Base-by-base conservation (phyloP, 352 stramenopile genomes). In the Phytopythium helicoides region DNA sequence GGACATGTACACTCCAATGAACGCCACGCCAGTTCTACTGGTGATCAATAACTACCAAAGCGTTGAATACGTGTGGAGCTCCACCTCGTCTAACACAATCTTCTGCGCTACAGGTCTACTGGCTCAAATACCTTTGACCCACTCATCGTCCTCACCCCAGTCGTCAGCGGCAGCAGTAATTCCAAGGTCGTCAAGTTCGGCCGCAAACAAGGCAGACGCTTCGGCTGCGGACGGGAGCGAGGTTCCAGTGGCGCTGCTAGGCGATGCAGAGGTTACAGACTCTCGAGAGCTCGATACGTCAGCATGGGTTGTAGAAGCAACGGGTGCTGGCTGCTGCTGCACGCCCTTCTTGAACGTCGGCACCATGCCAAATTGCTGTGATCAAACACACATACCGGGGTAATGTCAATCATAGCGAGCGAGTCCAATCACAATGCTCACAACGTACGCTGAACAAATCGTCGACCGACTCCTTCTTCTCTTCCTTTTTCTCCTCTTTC, bases 281-380 rank as follows among this genome's bases (percentile, higher is more conserved):
- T 49, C 14, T 56, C 55, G 47, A 10, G 60, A 36, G 15, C 49
- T 37, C 16, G 52, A 47, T 11, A 41, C 16, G 0, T 38, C 31
- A 21, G 57, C 41, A 36, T 54, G 22, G 55, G 54, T 45, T 19
- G 52, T 16, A 37, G 56, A 52, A 23, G 49, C 51, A 19, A 53
- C 59, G 38, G 66, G 46, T 37, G 62, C 45, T 37, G 61, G 46
- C n/a, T 64, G 52, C 31, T 58, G 62, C 61, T 73, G 68, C 35
- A 71, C 66, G 52, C 67, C 76, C 41, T 87, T 85, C 52, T 87
- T 86, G 58, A 93, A 88, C 36, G 66, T 87, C 21, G 80, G 77
- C 22, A 91, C 80, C 77, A 93, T 89, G 6, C 78, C 80, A 53
- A 93, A 93, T 88, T 93, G 78, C 82, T 93, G 54, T 37, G 64